Base-by-base conservation (phyloP, 2,329 filamentous ascomycete species). In the Fusarium newnesense region DNA sequence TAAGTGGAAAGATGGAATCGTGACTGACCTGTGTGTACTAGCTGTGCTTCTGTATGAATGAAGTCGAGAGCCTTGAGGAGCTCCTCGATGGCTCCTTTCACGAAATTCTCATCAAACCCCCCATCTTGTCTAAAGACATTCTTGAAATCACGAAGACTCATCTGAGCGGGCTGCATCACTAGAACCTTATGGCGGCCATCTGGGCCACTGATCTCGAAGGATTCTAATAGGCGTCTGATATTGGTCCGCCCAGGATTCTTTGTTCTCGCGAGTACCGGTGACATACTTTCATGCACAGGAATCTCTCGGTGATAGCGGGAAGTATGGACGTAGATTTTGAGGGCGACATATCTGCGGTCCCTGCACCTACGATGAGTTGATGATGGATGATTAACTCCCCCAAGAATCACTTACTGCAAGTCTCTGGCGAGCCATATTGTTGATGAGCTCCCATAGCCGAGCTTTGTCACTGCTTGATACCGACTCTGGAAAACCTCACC, bases 371-470 rank as follows among this genome's bases (percentile, higher is more conserved):
- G 4, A 30, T 49, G 4, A 49, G 28, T 21, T 32, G 21, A 7
- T 7, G 15, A 1, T 4, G 7, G 7, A 4, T 4, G 26, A 7
- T 9, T 7, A 2, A 4, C 21, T 5, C 9, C 13, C 9, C 15
- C 4, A 2, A 10, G 9, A n/a, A 12, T 28, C 2, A 49, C 43
- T 7, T 18, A 62, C 65, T 5, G 59, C 1, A 72, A 19, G 7
- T 74, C 69, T n/a, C 53, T 79, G 9, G 82, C 83, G 19, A 86
- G 77, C 83, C 84, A 86, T 24, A 84, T 82, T 0, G 83, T 86
- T 9, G 83, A 85, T 11, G 76, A 80, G 21, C 75, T 74, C 28
- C 84, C 84, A 73, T 74, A 85, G 15, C 84, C 84, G 12, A 86
- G 72, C 64, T 86, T 86, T 2, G 80, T 76, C 0, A 85, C 60